Base-by-base conservation (phyloP, 192 early-diverging fungal species). In the Rhizophagus prolifer region DNA sequence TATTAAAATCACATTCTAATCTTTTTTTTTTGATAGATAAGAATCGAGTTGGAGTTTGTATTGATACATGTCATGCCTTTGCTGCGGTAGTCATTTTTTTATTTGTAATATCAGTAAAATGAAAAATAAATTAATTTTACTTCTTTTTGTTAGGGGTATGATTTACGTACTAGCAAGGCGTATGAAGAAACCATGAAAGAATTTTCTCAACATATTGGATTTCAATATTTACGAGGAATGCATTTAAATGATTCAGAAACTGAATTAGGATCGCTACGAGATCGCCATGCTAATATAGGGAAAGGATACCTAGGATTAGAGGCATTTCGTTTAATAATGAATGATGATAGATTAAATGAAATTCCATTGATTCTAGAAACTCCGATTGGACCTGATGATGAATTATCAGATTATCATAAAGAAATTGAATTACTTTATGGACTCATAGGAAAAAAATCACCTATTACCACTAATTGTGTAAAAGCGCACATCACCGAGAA, bases 41-140 rank as follows among this genome's bases (percentile, higher is more conserved):
- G 71, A 36, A 41, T 41, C 75, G 88, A n/a, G 79, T 89, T 25
- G 88, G 86, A n/a, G 81, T 89, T 5, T 89, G 88, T 79, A 69
- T 89, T 26, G 88, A 89, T 76, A 89, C 88, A 14, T 89, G 88
- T 71, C 88, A 88, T 68, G 76, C 81, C 41, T 89, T 87, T 82
- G 86, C 86, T 38, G 83, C 86, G 23, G 82, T 76, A 54, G 60
- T 21, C 58, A 10, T 58, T 34, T 25, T 13, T 26, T 4, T n/a
- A 2, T 2, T 25, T 41, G 38, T 9, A 23, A 25, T 34, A 34
- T 4, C n/a, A 44, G 9, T 25, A 12, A 44, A n/a, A 10, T 28
- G 5, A 44, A 69, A 13, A 21, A 47, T 25, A 46, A 25, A 25
- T 69, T 19, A 13, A 47, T 25, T 25, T 50, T 25, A 13, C 14